phyloP scores from a whole-genome alignment of 2,329 filamentous ascomycete species.

The Colletotrichum eleusines region DNA sequence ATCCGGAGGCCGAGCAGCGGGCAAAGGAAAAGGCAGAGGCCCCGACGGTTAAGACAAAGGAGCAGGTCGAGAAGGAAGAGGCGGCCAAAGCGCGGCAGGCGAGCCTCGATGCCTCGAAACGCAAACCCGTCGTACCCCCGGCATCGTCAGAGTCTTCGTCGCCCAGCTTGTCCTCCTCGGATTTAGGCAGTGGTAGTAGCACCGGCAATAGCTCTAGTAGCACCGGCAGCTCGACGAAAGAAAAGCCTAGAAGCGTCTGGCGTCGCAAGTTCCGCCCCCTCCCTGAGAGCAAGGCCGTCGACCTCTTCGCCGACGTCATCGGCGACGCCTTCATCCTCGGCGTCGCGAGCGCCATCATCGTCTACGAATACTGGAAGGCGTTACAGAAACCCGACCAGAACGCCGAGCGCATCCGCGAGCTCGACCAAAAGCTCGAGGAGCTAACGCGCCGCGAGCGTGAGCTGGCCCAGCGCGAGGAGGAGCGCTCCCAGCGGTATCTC shows the following conservation, averaged over 20 bases:
- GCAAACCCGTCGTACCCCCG: slow-evolving; percentile 1
- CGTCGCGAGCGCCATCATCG: slow-evolving; percentile 67
- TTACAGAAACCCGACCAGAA: slow-evolving; percentile 72
- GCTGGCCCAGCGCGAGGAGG: slow-evolving; percentile 58
- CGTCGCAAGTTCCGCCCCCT: slow-evolving; percentile 71
- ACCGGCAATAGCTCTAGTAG: neutral
- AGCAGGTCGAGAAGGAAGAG: slow-evolving; percentile 69
- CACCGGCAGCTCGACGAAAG: slow-evolving; percentile 5
- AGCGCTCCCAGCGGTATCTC: slow-evolving; percentile 61
- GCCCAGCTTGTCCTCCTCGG: neutral
- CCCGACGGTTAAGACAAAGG: slow-evolving; percentile 74
- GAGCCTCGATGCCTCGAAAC: slow-evolving; percentile 10
- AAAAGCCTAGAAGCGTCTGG: slow-evolving; percentile 65
- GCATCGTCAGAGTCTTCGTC: neutral
- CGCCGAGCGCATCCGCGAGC: slow-evolving; percentile 63
- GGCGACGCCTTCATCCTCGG: slow-evolving; percentile 73
- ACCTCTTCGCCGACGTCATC: slow-evolving; percentile 74
- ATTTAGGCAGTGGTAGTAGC: neutral
- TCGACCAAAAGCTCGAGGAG: slow-evolving; percentile 62
- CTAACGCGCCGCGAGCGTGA: slow-evolving; percentile 64
- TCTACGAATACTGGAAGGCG: slow-evolving; percentile 72
- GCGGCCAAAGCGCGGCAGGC: slow-evolving; percentile 56
- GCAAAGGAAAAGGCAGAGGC: slow-evolving; percentile 73
- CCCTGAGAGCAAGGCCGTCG: slow-evolving; percentile 74
- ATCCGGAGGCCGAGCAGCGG: slow-evolving; percentile 67